These are phyloP conservation scores for Sphaerobolus stellatus DNA, from an alignment of 1,284 basidiomycete species.

Conservation along the genomic window DNA sequence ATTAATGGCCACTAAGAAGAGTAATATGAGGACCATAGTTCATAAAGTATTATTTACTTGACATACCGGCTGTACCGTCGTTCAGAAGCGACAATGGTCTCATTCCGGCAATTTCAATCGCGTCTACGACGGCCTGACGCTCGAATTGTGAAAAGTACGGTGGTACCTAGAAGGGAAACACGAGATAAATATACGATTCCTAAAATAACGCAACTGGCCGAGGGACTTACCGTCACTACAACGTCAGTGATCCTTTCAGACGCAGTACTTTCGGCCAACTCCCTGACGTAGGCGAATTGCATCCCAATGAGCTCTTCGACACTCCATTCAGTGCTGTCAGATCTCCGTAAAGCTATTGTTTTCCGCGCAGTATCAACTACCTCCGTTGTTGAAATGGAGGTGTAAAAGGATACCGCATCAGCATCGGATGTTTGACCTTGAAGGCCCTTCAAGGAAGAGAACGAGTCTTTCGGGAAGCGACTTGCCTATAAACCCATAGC, in stretches of 20 bases:
- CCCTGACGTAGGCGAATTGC: constrained; percentile 89
- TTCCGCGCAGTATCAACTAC: constrained; percentile 57
- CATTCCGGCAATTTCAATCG: constrained; percentile 87
- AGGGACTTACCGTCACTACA: constrained; percentile 62
- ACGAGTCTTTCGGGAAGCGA: constrained; percentile 87
- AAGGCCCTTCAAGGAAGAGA: constrained; percentile 85
- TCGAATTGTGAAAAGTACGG: constrained; percentile 85
- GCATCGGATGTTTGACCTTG: constrained; percentile 69
- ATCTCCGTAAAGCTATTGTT: constrained; percentile 57
- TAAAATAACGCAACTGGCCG: not conserved
- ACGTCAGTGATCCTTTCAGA: constrained; percentile 77
- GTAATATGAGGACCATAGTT: constrained; percentile 10
- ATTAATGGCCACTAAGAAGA: constrained; percentile 73
- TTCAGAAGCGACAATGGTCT: constrained; percentile 83
- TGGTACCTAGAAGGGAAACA: constrained; percentile 54
- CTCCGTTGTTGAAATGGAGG: constrained; percentile 62
- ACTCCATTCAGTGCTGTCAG: constrained; percentile 67
- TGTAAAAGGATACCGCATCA: constrained; percentile 60
- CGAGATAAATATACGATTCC: not conserved
- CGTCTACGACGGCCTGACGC: constrained; percentile 86
- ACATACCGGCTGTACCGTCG: constrained; percentile 77
- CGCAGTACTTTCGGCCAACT: constrained; percentile 79
- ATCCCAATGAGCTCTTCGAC: constrained; percentile 93
- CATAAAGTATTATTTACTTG: not conserved
- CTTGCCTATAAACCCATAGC: constrained; percentile 61